Percentiles rank a stretch among this genome's conserved stretches.
phyloP scores from a whole-genome alignment of 768 basidiomycete genomes.

The Leccinum broughii region DNA sequence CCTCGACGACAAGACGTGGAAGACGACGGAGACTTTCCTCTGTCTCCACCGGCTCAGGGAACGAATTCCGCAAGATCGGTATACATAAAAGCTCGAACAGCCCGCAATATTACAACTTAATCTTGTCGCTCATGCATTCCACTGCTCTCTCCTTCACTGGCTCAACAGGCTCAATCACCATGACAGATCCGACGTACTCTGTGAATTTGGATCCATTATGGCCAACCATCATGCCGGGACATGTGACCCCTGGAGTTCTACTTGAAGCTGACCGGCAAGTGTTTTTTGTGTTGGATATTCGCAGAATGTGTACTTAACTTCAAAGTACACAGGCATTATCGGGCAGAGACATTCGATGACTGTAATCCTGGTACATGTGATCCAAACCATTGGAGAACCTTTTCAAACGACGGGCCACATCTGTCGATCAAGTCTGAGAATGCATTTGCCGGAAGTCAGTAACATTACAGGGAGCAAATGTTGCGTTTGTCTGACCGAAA shows the following conservation, averaged over 20 bases:
- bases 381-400: background rate
- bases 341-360: background rate
- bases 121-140: background rate
- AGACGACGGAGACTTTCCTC: no score
- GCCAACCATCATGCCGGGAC: background rate
- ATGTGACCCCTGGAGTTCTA: background rate
- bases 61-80: background rate
- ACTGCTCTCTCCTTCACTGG: background rate
- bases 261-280: background rate
- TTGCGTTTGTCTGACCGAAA: background rate
- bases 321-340: background rate
- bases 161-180: background rate
- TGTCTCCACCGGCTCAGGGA: no score
- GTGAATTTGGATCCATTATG: background rate
- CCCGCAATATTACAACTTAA: no score
- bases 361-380: background rate
- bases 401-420: background rate
- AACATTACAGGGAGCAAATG: background rate
- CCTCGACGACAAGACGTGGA: no score
- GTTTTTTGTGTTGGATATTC: background rate
- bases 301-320: background rate
- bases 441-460: conserved; percentile 5
- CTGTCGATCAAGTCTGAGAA: background rate
- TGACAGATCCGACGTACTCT: no score
- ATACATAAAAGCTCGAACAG: background rate